Conservation (phyloP, 306 rosid genomes). For the Cicer yamashitae region DNA sequence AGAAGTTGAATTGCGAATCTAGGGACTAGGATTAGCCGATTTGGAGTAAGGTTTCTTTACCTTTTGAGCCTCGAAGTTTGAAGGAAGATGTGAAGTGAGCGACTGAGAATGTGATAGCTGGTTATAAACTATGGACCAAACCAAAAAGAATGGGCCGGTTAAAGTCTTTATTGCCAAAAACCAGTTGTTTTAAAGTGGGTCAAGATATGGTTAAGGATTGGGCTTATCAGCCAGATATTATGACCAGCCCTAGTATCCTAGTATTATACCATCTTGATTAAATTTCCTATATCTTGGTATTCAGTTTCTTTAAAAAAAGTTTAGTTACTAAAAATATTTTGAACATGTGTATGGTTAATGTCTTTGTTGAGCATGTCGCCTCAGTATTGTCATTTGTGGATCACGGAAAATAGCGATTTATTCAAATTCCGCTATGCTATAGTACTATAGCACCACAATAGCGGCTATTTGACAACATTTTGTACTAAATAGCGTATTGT, state of each 20-base stretch:
- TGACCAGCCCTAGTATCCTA: background rate
- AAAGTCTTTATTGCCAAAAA: background rate
- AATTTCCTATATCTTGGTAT: background rate
- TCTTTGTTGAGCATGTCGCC: constrained; percentile 4
- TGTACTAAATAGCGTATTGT: too few relatives aligned
- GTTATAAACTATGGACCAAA: background rate
- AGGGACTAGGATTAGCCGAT: background rate
- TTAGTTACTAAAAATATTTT: background rate
- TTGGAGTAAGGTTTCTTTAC: background rate
- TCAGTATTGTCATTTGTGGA: too few relatives aligned
- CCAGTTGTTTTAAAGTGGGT: background rate
- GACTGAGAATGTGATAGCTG: background rate
- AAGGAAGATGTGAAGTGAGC: background rate
- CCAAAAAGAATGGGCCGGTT: background rate
- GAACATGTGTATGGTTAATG: background rate
- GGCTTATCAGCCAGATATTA: background rate
- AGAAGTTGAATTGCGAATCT: background rate
- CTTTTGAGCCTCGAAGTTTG: background rate
- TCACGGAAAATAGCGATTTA: too few relatives aligned
- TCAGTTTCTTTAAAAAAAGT: background rate
- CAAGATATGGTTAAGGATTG: background rate
- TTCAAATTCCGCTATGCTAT: too few relatives aligned
- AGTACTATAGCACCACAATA: too few relatives aligned
- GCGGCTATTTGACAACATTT: too few relatives aligned
- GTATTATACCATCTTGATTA: background rate